Evolutionary conservation across 2,329 filamentous ascomycete genomes (phyloP).

Genomic region (Monosporascus sp.): DNA sequence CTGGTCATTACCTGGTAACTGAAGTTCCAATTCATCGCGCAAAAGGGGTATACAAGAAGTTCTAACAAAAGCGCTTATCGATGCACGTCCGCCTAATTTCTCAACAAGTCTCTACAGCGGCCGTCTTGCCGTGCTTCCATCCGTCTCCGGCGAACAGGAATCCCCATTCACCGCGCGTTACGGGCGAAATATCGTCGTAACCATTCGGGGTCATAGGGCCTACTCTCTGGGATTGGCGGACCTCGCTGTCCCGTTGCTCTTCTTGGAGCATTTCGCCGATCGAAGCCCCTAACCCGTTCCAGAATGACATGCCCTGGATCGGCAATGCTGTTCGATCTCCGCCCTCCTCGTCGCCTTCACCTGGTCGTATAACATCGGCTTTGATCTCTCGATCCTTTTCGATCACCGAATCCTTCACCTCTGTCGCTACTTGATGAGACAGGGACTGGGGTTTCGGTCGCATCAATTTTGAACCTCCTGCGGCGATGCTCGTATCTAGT

Average conservation of each 20-base stretch:
- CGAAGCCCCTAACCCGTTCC: conserved; percentile 21
- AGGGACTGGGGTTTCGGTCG: conserved; percentile 15
- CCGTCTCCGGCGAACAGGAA: conserved; percentile 49
- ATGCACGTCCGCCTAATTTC: not conserved
- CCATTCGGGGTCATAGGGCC: conserved; percentile 53
- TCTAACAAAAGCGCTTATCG: not conserved
- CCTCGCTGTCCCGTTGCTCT: conserved; percentile 2
- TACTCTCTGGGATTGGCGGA: conserved; percentile 20
- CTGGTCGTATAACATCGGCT: conserved; percentile 17
- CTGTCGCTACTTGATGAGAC: not conserved
- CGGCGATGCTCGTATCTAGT: conserved; percentile 21
- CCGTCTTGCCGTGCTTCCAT: conserved; percentile 39
- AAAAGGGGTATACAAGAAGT: not conserved
- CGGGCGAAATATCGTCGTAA: conserved; percentile 58
- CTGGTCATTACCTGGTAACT: too few relatives aligned
- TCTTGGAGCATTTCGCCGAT: conserved; percentile 40
- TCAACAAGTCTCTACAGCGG: conserved; percentile 48
- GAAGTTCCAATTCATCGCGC: not conserved
- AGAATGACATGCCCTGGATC: conserved; percentile 19
- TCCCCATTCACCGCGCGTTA: conserved; percentile 58
- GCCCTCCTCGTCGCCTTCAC: conserved; percentile 28
- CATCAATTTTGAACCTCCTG: conserved; percentile 10
- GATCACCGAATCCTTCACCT: conserved; percentile 5
- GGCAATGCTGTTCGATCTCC: conserved; percentile 25
- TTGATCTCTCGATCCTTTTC: not conserved